Percentiles rank a stretch among this genome's conserved stretches.
phyloP scores from a whole-genome alignment of 331 rosid genomes.

The Rosa hybrid region DNA sequence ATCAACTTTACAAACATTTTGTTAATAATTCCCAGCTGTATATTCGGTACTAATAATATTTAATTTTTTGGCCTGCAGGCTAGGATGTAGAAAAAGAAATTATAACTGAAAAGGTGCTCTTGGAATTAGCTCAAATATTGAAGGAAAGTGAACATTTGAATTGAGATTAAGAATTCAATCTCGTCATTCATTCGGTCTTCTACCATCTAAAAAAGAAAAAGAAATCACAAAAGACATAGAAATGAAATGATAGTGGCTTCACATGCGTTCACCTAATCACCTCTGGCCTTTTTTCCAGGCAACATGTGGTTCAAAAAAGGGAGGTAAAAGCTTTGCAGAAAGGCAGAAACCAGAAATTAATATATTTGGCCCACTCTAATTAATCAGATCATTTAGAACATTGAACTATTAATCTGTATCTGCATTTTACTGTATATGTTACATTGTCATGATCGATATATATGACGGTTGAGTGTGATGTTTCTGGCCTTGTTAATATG shows the following conservation, averaged over 20 bases:
- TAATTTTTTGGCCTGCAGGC: background rate
- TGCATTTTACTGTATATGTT: background rate
- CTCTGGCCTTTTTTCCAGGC: constrained; percentile 3
- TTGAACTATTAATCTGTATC: background rate
- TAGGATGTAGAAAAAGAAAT: background rate
- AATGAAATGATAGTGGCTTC: background rate
- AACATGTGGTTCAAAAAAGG: constrained; percentile 17
- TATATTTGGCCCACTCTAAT: constrained; percentile 3
- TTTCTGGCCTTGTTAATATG: background rate
- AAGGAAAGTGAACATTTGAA: too few relatives aligned
- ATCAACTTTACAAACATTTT: background rate
- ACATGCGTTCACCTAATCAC: constrained; percentile 19
- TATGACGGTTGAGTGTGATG: background rate
- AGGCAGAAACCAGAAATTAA: background rate
- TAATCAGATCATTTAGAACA: background rate
- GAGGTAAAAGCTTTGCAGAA: background rate
- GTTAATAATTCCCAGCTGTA: background rate
- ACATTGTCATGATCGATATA: background rate
- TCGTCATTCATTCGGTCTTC: too few relatives aligned
- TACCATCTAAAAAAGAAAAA: background rate
- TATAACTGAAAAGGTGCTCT: too few relatives aligned
- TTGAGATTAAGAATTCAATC: too few relatives aligned
- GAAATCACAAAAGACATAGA: background rate
- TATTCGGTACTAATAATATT: background rate
- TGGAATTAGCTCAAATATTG: too few relatives aligned